A percentile compares a stretch with the other conserved stretches of the same genome.
Evolutionary conservation across 192 early-diverging fungal genomes (phyloP).

Genomic region (Coemansia sp.): DNA sequence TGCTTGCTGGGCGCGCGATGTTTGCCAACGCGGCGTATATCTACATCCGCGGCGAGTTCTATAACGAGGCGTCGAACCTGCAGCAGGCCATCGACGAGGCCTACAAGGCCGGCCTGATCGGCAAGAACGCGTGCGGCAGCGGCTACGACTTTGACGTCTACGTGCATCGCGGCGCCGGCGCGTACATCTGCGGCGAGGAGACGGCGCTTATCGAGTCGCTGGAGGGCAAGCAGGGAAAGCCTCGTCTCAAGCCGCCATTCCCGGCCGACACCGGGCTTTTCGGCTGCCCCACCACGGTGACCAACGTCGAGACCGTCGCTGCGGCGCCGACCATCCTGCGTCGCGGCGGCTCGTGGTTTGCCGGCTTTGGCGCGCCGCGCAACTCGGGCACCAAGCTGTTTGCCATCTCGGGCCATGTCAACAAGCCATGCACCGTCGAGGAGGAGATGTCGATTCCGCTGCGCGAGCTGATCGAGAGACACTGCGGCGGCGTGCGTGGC

Average conservation of each 20-base stretch:
- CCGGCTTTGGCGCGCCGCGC: conserved; percentile 85
- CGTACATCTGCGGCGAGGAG: conserved; percentile 98
- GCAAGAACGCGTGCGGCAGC: conserved; percentile 96
- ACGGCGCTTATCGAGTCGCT: conserved; percentile 82
- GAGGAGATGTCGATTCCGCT: conserved; percentile 98
- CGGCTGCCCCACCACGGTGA: conserved; percentile 99
- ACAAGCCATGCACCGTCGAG: conserved; percentile 96
- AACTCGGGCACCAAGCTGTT: conserved; percentile 97
- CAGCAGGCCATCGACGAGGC: conserved; percentile 96
- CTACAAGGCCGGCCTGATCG: conserved; percentile 94
- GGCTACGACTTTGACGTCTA: conserved; percentile 98
- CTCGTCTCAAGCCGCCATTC: conserved; percentile 97
- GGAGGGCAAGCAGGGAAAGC: conserved; percentile 99
- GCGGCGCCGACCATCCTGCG: conserved; percentile 94
- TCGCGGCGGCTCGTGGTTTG: conserved; percentile 91
- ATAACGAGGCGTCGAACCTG: conserved; percentile 90
- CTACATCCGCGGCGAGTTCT: conserved; percentile 96
- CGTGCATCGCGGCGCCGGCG: conserved; percentile 95
- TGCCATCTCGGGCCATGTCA: conserved; percentile 97
- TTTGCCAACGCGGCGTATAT: conserved; percentile 97
- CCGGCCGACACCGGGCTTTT: conserved; percentile 98
- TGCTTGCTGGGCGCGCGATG: conserved; percentile 95
- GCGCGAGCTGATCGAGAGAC: conserved; percentile 85
- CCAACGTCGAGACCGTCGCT: conserved; percentile 98
- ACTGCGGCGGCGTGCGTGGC: conserved; percentile 94